Evolutionary conservation across 257 asterid species (phyloP).

Genomic region (Solanum ossicruentum): DNA sequence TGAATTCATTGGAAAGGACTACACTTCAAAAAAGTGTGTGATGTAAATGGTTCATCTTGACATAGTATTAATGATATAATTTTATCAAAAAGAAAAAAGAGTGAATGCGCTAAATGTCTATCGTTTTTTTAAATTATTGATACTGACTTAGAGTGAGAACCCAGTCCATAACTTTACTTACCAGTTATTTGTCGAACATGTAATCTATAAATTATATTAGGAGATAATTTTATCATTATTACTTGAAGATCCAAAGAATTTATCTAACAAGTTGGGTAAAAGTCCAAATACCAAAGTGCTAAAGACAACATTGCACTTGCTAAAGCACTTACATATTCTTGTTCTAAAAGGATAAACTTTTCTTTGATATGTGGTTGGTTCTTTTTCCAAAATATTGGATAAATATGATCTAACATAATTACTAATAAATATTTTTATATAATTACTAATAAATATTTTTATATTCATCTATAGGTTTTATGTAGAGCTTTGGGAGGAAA

Average conservation of each 20-base stretch:
- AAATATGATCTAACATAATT: background rate
- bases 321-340: background rate
- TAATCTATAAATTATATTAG: background rate
- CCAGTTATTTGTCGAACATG: background rate
- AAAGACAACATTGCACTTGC: background rate
- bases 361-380: background rate
- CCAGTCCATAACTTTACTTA: too few relatives aligned
- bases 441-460: background rate
- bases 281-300: background rate
- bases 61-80: background rate
- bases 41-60: background rate
- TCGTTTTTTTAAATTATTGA: too few relatives aligned
- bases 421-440: background rate
- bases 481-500: conserved; percentile 71
- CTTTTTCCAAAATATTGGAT: background rate
- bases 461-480: conserved; percentile 20
- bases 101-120: too few relatives aligned
- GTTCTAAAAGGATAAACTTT: background rate
- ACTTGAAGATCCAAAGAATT: background rate
- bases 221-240: background rate
- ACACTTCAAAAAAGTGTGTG: background rate
- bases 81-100: too few relatives aligned
- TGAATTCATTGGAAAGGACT: background rate
- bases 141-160: too few relatives aligned
- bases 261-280: background rate